Percentiles rank a stretch among this genome's conserved stretches.
Conservation (phyloP, 2,329 filamentous ascomycete genomes). For the Phaeosphaeriaceae sp. region DNA sequence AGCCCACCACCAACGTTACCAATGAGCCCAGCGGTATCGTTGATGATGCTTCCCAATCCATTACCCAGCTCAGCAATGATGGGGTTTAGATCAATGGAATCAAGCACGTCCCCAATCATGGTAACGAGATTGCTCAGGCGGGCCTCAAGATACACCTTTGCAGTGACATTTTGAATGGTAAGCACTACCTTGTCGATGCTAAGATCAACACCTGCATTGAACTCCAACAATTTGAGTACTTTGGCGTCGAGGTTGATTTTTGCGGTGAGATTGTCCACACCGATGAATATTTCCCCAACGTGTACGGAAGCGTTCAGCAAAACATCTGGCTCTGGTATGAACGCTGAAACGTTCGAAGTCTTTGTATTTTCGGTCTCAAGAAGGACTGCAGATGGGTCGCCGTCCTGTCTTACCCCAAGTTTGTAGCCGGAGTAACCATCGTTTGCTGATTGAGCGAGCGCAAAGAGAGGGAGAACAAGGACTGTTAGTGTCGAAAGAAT, state of each 20-base stretch:
- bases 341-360: conserved; percentile 49
- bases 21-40: conserved; percentile 41
- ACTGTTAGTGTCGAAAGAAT: conserved; percentile 34
- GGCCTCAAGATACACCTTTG: conserved; percentile 65
- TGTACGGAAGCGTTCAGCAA: conserved; percentile 65
- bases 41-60: conserved; percentile 57
- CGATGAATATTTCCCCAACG: conserved; percentile 65
- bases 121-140: conserved; percentile 64
- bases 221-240: conserved; percentile 63
- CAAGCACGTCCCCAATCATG: conserved; percentile 65
- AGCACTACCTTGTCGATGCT: conserved; percentile 64
- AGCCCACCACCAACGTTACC: conserved; percentile 30
- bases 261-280: conserved; percentile 65
- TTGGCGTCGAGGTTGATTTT: conserved; percentile 67
- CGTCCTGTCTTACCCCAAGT: conserved; percentile 55
- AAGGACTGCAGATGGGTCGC: conserved; percentile 58
- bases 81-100: conserved; percentile 66
- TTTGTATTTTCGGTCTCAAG: conserved; percentile 62
- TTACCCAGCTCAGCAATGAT: conserved; percentile 63
- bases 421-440: conserved; percentile 64
- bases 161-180: conserved; percentile 64
- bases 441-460: conserved; percentile 41
- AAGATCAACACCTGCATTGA: conserved; percentile 67
- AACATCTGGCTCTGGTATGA: conserved; percentile 61
- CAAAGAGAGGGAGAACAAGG: conserved; percentile 44